phyloP scores from a whole-genome alignment of 2,329 filamentous ascomycete species.

The Helotiales sp. region DNA sequence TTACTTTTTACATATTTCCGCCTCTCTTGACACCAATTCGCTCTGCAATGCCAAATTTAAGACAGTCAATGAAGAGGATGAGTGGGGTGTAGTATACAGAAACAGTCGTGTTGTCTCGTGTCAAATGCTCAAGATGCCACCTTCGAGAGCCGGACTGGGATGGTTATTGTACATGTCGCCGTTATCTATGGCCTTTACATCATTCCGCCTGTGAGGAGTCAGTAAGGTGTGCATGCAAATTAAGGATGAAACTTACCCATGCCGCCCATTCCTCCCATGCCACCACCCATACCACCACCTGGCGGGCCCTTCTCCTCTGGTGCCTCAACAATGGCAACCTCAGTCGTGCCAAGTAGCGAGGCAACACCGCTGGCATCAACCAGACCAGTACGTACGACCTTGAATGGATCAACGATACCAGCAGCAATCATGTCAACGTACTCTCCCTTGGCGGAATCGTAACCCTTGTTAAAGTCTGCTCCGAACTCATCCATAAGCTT shows the following conservation, averaged over 20 bases:
- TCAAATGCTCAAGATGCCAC: constrained; percentile 10
- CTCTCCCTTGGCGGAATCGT: constrained; percentile 93
- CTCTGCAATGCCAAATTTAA: constrained; percentile 32
- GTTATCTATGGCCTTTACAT: constrained; percentile 32
- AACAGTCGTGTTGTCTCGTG: constrained; percentile 17
- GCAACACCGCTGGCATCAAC: constrained; percentile 95
- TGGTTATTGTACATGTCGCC: constrained; percentile 30
- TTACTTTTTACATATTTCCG: constrained; percentile 32
- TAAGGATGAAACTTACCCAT: not conserved
- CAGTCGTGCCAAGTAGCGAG: constrained; percentile 93
- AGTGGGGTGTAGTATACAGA: constrained; percentile 33
- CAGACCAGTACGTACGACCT: constrained; percentile 96
- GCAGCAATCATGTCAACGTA: constrained; percentile 98
- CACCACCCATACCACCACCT: constrained; percentile 68
- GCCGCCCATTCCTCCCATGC: constrained; percentile 63
- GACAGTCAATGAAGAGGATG: constrained; percentile 32
- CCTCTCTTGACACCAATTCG: constrained; percentile 29
- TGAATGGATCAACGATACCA: constrained; percentile 98
- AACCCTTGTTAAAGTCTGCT: constrained; percentile 95
- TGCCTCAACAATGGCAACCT: constrained; percentile 96
- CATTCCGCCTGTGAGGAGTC: constrained; percentile 33
- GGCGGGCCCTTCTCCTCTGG: constrained; percentile 79
- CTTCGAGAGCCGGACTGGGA: constrained; percentile 14
- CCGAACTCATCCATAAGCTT: constrained; percentile 96
- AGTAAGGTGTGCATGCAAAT: not conserved